Conservation (phyloP, 768 basidiomycete genomes). For the Pluteus cervinus region DNA sequence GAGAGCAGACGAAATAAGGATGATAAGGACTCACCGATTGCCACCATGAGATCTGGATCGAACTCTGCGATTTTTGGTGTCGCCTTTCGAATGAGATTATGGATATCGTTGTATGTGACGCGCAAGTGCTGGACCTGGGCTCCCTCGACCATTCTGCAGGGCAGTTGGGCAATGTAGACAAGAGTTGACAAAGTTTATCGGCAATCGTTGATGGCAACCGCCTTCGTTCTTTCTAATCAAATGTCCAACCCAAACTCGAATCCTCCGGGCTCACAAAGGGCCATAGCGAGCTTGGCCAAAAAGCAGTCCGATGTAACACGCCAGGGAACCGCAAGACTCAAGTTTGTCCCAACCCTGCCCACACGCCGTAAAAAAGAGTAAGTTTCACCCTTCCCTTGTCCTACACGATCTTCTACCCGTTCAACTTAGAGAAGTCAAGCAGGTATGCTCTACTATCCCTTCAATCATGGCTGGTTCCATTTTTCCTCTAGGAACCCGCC, state of each 20-base stretch:
- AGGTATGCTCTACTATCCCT: constrained; percentile 30
- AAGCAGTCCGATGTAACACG: constrained; percentile 66
- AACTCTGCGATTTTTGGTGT: constrained; percentile 74
- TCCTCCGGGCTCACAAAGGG: constrained; percentile 43
- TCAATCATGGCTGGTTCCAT: not conserved
- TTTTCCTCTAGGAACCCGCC: not conserved
- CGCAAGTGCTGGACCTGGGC: constrained; percentile 53
- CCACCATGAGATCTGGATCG: constrained; percentile 81
- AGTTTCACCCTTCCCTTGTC: constrained; percentile 23
- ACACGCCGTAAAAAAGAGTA: constrained; percentile 77
- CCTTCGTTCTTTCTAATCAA: constrained; percentile 12
- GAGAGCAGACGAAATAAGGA: not conserved
- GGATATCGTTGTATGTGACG: constrained; percentile 89
- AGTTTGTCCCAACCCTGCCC: constrained; percentile 75
- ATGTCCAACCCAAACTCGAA: no score
- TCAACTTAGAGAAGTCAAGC: constrained; percentile 51
- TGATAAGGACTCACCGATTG: constrained; percentile 52
- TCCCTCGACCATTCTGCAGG: constrained; percentile 27
- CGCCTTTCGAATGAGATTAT: constrained; percentile 72
- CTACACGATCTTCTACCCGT: constrained; percentile 8
- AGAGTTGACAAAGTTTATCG: constrained; percentile 4
- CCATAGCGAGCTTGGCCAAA: constrained; percentile 73
- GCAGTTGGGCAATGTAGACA: not conserved
- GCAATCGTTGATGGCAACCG: constrained; percentile 4
- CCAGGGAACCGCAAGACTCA: constrained; percentile 70